phyloP scores from a whole-genome alignment of 192 early-diverging fungal genomes.

The Podila horticola region DNA sequence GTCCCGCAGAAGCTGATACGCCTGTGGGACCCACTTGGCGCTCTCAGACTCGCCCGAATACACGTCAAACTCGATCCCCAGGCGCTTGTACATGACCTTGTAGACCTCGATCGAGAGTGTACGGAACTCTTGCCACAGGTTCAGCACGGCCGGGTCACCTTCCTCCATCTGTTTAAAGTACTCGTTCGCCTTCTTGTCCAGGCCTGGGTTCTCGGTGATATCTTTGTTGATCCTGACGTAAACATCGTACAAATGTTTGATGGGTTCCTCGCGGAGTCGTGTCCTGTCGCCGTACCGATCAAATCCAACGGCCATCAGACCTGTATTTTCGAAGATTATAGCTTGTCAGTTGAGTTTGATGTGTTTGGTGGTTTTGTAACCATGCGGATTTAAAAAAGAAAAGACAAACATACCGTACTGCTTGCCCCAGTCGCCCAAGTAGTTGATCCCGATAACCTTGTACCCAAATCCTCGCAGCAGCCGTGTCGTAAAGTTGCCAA shows the following conservation, averaged over 20 bases:
- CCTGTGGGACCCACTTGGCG: slow-evolving; percentile 68
- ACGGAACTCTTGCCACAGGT: slow-evolving; percentile 87
- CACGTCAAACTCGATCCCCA: slow-evolving; percentile 86
- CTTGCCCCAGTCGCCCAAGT: slow-evolving; percentile 99
- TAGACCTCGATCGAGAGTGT: slow-evolving; percentile 87
- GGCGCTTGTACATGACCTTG: slow-evolving; percentile 80
- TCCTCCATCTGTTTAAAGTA: slow-evolving; percentile 96
- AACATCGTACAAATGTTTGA: slow-evolving; percentile 89
- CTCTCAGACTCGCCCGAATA: slow-evolving; percentile 94
- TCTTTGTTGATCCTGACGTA: slow-evolving; percentile 88
- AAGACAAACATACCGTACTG: slow-evolving; percentile 80
- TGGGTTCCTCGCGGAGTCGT: slow-evolving; percentile 78
- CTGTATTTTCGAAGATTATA: slow-evolving; percentile 34
- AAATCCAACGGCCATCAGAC: slow-evolving; percentile 91
- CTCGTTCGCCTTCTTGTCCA: slow-evolving; percentile 81
- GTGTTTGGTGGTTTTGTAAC: no score
- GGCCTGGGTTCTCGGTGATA: slow-evolving; percentile 62
- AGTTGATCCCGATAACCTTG: slow-evolving; percentile 88
- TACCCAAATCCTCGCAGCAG: slow-evolving; percentile 85
- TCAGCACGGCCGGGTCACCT: slow-evolving; percentile 70
- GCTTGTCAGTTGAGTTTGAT: no score
- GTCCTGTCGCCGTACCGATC: slow-evolving; percentile 78
- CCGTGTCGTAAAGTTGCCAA: slow-evolving; percentile 89
- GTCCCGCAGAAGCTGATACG: slow-evolving; percentile 73
- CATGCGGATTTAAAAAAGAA: no score